These are phyloP conservation scores for Ceratobasidium papillatum DNA, from an alignment of 1,284 basidiomycete genomes.

Conservation along the genomic window DNA sequence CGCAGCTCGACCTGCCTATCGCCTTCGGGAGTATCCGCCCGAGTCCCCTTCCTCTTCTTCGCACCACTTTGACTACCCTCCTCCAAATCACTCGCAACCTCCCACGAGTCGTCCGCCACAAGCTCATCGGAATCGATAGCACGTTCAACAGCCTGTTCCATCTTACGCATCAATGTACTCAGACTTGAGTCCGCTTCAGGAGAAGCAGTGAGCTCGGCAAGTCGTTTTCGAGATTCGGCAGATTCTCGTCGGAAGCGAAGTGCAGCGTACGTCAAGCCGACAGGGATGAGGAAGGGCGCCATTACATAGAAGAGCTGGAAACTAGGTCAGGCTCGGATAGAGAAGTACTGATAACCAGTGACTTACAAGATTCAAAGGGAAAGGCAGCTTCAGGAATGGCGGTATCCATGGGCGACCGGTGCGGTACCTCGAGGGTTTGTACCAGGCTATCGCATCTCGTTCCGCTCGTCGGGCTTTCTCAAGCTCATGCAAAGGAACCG, in stretches of 20 bases:
- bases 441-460: conserved; percentile 43
- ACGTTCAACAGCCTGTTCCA: conserved; percentile 66
- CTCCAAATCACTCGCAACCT: conserved; percentile 13
- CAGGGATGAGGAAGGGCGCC: conserved; percentile 71
- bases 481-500: conserved; percentile 27
- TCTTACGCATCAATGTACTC: conserved; percentile 63
- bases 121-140: conserved; percentile 47
- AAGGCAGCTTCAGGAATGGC: conserved; percentile 68
- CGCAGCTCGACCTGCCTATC: conserved; percentile 19
- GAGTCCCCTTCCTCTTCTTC: background rate
- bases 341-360: background rate
- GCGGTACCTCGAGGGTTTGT: conserved; percentile 19
- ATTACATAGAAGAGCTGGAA: conserved; percentile 61
- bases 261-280: conserved; percentile 61
- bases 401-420: conserved; percentile 60
- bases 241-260: conserved; percentile 64
- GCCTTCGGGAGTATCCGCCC: conserved; percentile 17
- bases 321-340: background rate
- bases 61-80: conserved; percentile 1
- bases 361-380: conserved; percentile 79
- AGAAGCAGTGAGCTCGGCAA: conserved; percentile 62
- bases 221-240: conserved; percentile 65
- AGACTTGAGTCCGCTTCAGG: conserved; percentile 60
- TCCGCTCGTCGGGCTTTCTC: conserved; percentile 36
- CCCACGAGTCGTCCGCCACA: background rate